These are phyloP conservation scores for Cladosporium halotolerans DNA, from an alignment of 2,329 filamentous ascomycete genomes.

Conservation along the genomic window DNA sequence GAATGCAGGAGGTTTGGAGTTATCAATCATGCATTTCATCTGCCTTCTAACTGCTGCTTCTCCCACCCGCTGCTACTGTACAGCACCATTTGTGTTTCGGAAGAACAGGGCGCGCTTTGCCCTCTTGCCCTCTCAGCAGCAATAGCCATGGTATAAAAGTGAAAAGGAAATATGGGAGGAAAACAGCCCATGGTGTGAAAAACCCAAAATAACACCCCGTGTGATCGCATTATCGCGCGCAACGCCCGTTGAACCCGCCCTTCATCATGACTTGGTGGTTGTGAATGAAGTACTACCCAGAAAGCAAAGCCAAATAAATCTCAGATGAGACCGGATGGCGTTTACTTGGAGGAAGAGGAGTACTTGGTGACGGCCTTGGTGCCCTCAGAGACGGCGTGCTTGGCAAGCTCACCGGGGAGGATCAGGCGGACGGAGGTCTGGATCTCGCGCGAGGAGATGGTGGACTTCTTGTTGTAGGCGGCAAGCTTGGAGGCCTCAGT, in stretches of 20 bases:
- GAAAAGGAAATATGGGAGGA: conserved; percentile 19
- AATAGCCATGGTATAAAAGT: conserved; percentile 13
- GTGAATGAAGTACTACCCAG: conserved; percentile 18
- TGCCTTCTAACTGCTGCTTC: conserved; percentile 20
- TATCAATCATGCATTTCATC: conserved; percentile 31
- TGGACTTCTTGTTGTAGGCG: conserved; percentile 99
- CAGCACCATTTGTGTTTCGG: conserved; percentile 18
- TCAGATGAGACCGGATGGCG: conserved; percentile 17
- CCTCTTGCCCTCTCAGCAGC: conserved; percentile 9
- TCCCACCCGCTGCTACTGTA: conserved; percentile 30
- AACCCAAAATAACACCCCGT: conserved; percentile 34
- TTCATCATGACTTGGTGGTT: conserved; percentile 18
- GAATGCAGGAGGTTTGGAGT: background rate
- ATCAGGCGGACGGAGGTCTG: conserved; percentile 98
- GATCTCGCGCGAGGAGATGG: conserved; percentile 98
- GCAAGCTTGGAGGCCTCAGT: conserved; percentile 98
- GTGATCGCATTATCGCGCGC: conserved; percentile 46
- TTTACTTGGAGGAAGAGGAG: conserved; percentile 98
- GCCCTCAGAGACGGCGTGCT: conserved; percentile 98
- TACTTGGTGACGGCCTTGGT: conserved; percentile 99
- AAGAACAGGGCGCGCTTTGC: conserved; percentile 8
- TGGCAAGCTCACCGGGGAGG: conserved; percentile 95
- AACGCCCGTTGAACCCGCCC: conserved; percentile 50
- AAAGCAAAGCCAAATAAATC: conserved; percentile 37
- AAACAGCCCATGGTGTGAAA: conserved; percentile 17